Evolutionary conservation across 345 rosid genomes (phyloP), one percentile per base, ranked within the genome.

Genomic region (Lumnitzera littorea): DNA sequence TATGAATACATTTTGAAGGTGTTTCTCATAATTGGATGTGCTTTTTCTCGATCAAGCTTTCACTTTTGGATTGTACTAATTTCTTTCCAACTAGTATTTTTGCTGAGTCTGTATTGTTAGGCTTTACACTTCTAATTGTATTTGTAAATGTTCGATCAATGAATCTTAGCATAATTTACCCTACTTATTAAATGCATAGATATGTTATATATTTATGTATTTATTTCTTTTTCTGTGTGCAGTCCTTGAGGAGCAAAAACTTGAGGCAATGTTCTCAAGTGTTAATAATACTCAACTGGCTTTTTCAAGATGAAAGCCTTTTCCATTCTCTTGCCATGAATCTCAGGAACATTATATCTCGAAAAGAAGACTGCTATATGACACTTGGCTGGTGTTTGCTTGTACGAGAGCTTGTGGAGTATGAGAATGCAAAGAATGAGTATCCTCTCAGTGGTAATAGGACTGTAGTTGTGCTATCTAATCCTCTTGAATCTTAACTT

Each of bases 351-450:
- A 67, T 88, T 52, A 73, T 88, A 57, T 50, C 9, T 17, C 77
- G 81, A 74, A 86, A 81, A 57, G 87, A 82, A 62, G 98, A 91
- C 43, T 88, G 74, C 20, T 85, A 74, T 65, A 46, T 88, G 16
- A 76, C 79, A 47, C 80, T 88, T 67, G 98, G 96, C 24, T 88
- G 98, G 98, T 88, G 96, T 71, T 68, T 70, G 16, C 89, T 91
- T 66, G 82, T 86, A 15, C 87, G 95, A 0, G 47, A 65, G 53
- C 78, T 91, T 61, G 65, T 82, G 63, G 91, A 86, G 61, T 74
- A 66, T 13, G 96, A 83, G 62, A 74, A 48, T 62, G 58, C 48
- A 12, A 68, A 55, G 59, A 85, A 79, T 60, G 86, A 74, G 27
- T 62, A 70, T 58, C 62, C 65, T 16, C 53, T 86, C 65, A 72